These are phyloP conservation scores for Westerdykella ornata DNA, from an alignment of 2,329 filamentous ascomycete species.

Conservation along the genomic window DNA sequence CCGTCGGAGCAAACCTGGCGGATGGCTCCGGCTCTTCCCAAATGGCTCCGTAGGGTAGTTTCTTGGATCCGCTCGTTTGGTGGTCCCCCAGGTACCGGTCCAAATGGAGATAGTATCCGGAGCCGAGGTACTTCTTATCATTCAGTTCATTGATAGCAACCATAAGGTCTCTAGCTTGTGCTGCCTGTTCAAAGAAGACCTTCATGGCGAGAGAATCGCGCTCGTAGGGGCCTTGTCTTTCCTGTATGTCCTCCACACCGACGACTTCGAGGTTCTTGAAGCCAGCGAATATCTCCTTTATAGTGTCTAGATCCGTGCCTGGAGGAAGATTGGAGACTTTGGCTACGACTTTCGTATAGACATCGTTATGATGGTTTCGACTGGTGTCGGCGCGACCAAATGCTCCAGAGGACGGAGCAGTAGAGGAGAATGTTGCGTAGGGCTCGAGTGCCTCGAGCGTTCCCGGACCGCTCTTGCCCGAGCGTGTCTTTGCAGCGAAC, in stretches of 20 bases:
- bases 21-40: conserved; percentile 22
- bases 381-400: no score
- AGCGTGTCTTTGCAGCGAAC: conserved; percentile 23
- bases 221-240: conserved; percentile 15
- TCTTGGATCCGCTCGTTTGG: conserved; percentile 18
- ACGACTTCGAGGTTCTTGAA: conserved; percentile 29
- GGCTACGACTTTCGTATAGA: not conserved
- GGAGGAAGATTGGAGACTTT: conserved; percentile 24
- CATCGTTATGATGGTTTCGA: not conserved
- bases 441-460: conserved; percentile 16
- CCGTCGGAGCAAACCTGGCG: conserved; percentile 40
- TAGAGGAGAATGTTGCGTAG: no score
- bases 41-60: conserved; percentile 27
- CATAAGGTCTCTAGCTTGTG: conserved; percentile 22
- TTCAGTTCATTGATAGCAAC: conserved; percentile 29
- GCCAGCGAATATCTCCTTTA: conserved; percentile 27
- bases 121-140: conserved; percentile 31
- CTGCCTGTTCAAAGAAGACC: conserved; percentile 29
- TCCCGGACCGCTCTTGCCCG: conserved; percentile 30
- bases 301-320: conserved; percentile 15
- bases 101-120: conserved; percentile 30
- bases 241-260: conserved; percentile 24
- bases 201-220: conserved; percentile 27
- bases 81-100: conserved; percentile 27
- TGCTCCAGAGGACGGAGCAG: no score